A percentile compares a stretch with the other conserved stretches of the same genome.
Evolutionary conservation across 306 rosid species (phyloP).

Genomic region (Pachyrhizus erosus): DNA sequence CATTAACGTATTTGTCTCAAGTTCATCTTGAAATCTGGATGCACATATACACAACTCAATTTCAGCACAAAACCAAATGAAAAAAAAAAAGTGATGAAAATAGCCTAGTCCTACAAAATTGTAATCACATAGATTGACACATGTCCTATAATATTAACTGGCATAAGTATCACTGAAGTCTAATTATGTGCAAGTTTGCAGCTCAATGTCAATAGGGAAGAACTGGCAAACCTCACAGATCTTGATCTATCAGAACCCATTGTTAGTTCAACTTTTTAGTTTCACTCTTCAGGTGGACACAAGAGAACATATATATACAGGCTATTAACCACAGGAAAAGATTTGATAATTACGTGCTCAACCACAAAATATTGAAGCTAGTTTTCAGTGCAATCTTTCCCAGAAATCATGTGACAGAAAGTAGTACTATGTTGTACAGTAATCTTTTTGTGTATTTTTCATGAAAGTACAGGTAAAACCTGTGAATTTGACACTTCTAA

Average conservation of each 20-base stretch:
- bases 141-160: neutral
- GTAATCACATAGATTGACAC: neutral
- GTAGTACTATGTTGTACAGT: constrained; percentile 27
- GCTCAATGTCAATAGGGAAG: constrained; percentile 4
- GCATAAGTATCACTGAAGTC: constrained; percentile 15
- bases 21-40: constrained; percentile 57
- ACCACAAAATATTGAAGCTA: constrained; percentile 40
- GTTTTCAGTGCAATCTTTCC: constrained; percentile 5
- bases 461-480: constrained; percentile 40
- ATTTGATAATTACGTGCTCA: constrained; percentile 27
- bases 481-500: constrained; percentile 48
- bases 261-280: constrained; percentile 32
- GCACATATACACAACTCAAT: constrained; percentile 16
- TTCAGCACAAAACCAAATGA: constrained; percentile 37
- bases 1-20: constrained; percentile 45
- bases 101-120: neutral
- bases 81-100: constrained; percentile 2
- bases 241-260: constrained; percentile 55
- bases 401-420: constrained; percentile 57
- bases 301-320: constrained; percentile 25
- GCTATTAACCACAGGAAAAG: constrained; percentile 26
- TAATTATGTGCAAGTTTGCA: neutral
- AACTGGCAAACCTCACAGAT: constrained; percentile 55
- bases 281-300: constrained; percentile 33
- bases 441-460: constrained; percentile 2